Conservation (phyloP, 768 basidiomycete genomes). For the Lepiota brunneoincarnata region DNA sequence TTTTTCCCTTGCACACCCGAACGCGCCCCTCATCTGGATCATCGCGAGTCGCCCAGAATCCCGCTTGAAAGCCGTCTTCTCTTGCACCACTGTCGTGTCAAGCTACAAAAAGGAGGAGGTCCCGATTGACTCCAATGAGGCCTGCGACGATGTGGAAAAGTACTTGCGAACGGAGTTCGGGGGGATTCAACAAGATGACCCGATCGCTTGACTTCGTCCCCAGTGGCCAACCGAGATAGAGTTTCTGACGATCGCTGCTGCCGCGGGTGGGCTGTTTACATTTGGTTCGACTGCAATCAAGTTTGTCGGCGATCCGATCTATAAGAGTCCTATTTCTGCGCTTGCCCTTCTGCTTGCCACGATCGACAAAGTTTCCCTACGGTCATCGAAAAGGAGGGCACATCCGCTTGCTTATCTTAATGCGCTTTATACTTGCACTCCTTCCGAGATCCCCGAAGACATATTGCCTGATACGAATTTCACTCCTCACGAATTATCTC, state of each 20-base stretch:
- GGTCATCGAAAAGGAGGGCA: neutral
- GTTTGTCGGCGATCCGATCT: neutral
- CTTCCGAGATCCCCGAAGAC: neutral
- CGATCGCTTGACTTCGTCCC: neutral
- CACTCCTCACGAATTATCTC: no score
- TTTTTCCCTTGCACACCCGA: neutral
- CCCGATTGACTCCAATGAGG: neutral
- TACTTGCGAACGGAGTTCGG: neutral
- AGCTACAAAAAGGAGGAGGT: neutral
- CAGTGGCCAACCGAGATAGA: neutral
- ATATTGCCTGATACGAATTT: neutral
- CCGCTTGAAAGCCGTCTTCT: constrained; percentile 15
- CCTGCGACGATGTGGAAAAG: no score
- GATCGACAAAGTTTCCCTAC: neutral
- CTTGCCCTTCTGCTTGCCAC: neutral
- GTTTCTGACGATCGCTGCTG: neutral
- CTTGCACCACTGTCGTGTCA: neutral
- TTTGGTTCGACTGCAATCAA: neutral
- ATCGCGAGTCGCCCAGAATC: constrained; percentile 25
- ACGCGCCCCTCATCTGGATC: constrained; percentile 20
- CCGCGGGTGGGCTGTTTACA: neutral
- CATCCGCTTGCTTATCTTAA: constrained; percentile 10
- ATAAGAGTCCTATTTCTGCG: neutral
- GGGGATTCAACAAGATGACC: neutral
- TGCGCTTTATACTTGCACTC: constrained; percentile 6